phyloP scores from a whole-genome alignment of 2,329 filamentous ascomycete genomes.

The Colletotrichum chlorophyti region DNA sequence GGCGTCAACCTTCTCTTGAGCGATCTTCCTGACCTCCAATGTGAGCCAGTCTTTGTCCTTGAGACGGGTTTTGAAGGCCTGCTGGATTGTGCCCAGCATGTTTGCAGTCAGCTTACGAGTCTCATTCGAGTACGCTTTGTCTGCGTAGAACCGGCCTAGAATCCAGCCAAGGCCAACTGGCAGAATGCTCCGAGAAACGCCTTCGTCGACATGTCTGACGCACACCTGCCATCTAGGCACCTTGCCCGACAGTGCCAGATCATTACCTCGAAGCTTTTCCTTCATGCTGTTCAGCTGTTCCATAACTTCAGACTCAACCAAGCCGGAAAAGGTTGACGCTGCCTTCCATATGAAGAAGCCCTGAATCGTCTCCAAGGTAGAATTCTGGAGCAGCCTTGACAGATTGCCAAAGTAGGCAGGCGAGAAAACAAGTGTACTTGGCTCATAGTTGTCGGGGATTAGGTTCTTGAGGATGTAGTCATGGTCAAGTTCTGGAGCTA shows the following conservation, averaged over 20 bases:
- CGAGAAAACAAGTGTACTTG: conserved; percentile 48
- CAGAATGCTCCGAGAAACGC: not conserved
- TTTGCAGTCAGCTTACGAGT: conserved; percentile 71
- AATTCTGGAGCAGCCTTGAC: conserved; percentile 59
- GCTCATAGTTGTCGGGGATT: conserved; percentile 49
- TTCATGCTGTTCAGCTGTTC: conserved; percentile 63
- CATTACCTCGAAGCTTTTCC: not conserved
- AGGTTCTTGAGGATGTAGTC: conserved; percentile 58
- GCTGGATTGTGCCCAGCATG: conserved; percentile 73
- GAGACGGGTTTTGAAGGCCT: conserved; percentile 67
- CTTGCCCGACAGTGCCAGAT: conserved; percentile 39
- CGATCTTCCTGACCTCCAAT: conserved; percentile 61
- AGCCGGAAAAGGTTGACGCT: conserved; percentile 57
- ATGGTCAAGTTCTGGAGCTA: conserved; percentile 64
- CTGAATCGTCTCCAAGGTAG: conserved; percentile 61
- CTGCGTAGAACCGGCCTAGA: conserved; percentile 74
- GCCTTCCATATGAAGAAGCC: conserved; percentile 70
- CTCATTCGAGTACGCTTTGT: conserved; percentile 69
- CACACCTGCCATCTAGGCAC: conserved; percentile 72
- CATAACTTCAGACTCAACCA: conserved; percentile 64
- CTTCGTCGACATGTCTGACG: conserved; percentile 58
- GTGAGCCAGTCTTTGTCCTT: conserved; percentile 69
- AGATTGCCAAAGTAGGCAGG: conserved; percentile 67
- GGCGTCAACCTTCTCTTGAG: conserved; percentile 69
- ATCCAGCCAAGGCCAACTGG: conserved; percentile 66